These are phyloP conservation scores for Kwoniella botswanensis DNA, from an alignment of 768 basidiomycete species.

Conservation along the genomic window DNA sequence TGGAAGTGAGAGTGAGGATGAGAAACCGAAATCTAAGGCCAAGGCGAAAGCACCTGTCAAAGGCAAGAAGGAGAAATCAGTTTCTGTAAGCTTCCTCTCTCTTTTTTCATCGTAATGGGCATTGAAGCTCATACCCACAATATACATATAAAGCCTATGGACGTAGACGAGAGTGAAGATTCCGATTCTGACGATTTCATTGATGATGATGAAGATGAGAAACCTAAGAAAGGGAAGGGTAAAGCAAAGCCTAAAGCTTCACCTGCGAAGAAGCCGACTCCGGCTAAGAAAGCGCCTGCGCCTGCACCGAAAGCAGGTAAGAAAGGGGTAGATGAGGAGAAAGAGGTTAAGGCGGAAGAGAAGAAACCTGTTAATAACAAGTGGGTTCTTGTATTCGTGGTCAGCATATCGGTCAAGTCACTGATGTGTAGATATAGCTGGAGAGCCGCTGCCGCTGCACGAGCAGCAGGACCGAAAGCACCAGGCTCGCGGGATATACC, in stretches of 20 bases:
- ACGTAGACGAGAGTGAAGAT: slow-evolving; percentile 32
- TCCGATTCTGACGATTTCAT: slow-evolving; percentile 31
- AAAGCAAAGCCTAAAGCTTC: slow-evolving; percentile 35
- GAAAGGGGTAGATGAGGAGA: slow-evolving; percentile 32
- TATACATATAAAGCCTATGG: slow-evolving; percentile 37
- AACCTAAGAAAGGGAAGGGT: slow-evolving; percentile 33
- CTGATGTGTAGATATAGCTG: slow-evolving; percentile 39
- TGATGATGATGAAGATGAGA: slow-evolving; percentile 43
- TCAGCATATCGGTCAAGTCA: too few species aligned
- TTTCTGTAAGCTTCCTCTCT: slow-evolving; percentile 25
- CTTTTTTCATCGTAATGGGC: background rate
- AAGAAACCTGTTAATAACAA: slow-evolving; percentile 59
- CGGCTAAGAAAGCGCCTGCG: slow-evolving; percentile 34
- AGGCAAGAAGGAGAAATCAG: slow-evolving; percentile 25
- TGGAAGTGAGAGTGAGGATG: slow-evolving; percentile 25
- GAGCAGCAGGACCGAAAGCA: slow-evolving; percentile 43
- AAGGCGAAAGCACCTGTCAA: background rate
- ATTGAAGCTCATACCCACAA: slow-evolving; percentile 7
- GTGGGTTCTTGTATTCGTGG: slow-evolving; percentile 40
- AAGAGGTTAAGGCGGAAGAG: slow-evolving; percentile 26
- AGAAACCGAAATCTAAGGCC: slow-evolving; percentile 24
- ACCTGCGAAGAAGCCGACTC: slow-evolving; percentile 26
- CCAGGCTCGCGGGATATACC: slow-evolving; percentile 72
- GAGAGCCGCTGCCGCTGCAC: slow-evolving; percentile 41
- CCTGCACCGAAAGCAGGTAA: slow-evolving; percentile 18